Conservation (phyloP, 2,329 filamentous ascomycete genomes). For the Ophiostoma sp. region DNA sequence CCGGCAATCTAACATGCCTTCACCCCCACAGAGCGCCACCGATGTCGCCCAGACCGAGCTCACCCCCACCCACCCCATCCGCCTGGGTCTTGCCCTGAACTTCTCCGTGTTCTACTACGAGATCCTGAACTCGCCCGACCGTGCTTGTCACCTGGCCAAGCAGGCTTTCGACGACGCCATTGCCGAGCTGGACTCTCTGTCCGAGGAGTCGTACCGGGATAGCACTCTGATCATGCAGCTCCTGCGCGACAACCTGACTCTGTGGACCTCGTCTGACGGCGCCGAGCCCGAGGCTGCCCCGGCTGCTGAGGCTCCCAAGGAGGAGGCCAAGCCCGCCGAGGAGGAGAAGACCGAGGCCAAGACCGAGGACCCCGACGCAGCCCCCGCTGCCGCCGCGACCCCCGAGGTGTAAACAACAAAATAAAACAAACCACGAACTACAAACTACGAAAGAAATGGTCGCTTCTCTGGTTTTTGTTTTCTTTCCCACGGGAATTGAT, state of each 20-base stretch:
- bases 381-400: constrained; percentile 14
- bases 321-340: constrained; percentile 37
- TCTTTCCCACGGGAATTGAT: neutral
- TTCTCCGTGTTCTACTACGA: constrained; percentile 50
- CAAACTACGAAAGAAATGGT: neutral
- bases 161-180: constrained; percentile 95
- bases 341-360: constrained; percentile 34
- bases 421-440: neutral
- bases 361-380: constrained; percentile 19
- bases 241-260: constrained; percentile 93
- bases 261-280: constrained; percentile 94
- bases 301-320: constrained; percentile 36
- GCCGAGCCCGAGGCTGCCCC: constrained; percentile 62
- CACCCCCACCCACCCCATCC: constrained; percentile 86
- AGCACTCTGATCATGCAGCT: constrained; percentile 99
- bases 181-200: constrained; percentile 94
- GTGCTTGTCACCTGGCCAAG: constrained; percentile 97
- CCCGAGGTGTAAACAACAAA: constrained; percentile 19
- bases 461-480: neutral
- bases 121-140: constrained; percentile 96
- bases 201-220: constrained; percentile 97
- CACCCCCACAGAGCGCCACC: constrained; percentile 66
- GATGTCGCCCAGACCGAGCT: constrained; percentile 86
- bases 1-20: neutral
- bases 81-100: constrained; percentile 86